These are phyloP conservation scores for Nitzschia sp. DNA, from an alignment of 108 stramenopile species.

Conservation along the genomic window DNA sequence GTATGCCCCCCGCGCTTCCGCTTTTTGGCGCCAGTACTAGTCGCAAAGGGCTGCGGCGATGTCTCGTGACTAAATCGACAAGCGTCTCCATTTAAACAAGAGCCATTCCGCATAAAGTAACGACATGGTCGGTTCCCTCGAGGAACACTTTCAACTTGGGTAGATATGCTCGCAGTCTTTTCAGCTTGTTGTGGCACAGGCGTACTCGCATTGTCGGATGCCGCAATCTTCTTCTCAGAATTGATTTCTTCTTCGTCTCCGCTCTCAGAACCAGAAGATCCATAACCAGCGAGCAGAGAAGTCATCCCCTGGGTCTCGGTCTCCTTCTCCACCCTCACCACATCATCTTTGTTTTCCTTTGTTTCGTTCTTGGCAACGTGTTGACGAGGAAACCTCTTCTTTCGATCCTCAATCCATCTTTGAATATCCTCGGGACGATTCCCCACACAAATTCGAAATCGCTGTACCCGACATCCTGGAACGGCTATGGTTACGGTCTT, in stretches of 20 bases:
- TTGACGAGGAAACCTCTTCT: conserved; percentile 64
- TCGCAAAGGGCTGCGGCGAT: background rate
- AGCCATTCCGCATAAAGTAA: conserved; percentile 51
- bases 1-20: conserved; percentile 34
- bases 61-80: conserved; percentile 55
- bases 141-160: no score
- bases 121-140: conserved; percentile 35
- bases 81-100: conserved; percentile 47
- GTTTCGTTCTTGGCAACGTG: background rate
- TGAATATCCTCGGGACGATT: conserved; percentile 86
- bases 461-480: conserved; percentile 74
- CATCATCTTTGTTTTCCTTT: background rate
- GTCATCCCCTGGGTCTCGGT: conserved; percentile 39
- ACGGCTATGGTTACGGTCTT: conserved; percentile 78
- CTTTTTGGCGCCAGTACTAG: background rate
- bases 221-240: background rate
- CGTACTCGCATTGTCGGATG: background rate
- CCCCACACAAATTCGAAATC: conserved; percentile 86
- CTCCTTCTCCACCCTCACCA: background rate
- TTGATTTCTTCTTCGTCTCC: conserved; percentile 7
- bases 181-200: no score
- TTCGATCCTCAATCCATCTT: conserved; percentile 83
- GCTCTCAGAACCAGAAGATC: conserved; percentile 59
- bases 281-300: conserved; percentile 79
- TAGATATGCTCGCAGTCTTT: no score